Percentiles rank a stretch among this genome's conserved stretches.
phyloP scores from a whole-genome alignment of 1,284 basidiomycete genomes.

The Pseudozyma tsukubaensis region DNA sequence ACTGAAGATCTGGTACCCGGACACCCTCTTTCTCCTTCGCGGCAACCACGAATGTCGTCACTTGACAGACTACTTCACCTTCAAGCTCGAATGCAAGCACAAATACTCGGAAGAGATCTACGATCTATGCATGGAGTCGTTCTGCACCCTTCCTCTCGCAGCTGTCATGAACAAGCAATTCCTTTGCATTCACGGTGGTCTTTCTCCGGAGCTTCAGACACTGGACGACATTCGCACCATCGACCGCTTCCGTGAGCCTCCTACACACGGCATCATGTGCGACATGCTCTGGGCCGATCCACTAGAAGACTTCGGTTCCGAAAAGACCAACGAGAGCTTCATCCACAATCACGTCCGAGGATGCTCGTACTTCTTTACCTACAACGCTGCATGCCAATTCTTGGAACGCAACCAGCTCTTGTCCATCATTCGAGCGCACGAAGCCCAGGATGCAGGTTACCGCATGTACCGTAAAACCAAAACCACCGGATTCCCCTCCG shows the following conservation, averaged over 20 bases:
- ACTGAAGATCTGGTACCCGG: conserved; percentile 68
- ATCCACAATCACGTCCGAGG: conserved; percentile 92
- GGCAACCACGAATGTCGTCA: conserved; percentile 69
- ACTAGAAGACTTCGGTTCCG: conserved; percentile 90
- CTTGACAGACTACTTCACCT: conserved; percentile 68
- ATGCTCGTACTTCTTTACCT: conserved; percentile 97
- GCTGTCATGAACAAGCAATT: conserved; percentile 98
- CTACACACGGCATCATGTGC: conserved; percentile 93
- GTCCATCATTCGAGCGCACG: conserved; percentile 94
- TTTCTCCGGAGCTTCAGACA: conserved; percentile 89
- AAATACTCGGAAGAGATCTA: conserved; percentile 69
- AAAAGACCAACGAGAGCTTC: conserved; percentile 86
- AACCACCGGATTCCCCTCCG: conserved; percentile 87
- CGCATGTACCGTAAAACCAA: conserved; percentile 98
- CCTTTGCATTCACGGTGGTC: conserved; percentile 91
- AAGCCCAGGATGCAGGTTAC: conserved; percentile 90
- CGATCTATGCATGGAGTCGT: conserved; percentile 75
- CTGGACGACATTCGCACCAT: conserved; percentile 90
- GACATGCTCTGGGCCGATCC: conserved; percentile 96
- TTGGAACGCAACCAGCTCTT: conserved; percentile 91
- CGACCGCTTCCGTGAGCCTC: conserved; percentile 93
- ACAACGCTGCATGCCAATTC: conserved; percentile 89
- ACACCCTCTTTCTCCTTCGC: conserved; percentile 67
- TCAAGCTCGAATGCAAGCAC: conserved; percentile 69
- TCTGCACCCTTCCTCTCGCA: conserved; percentile 89